Percentiles rank a stretch among this genome's conserved stretches.
phyloP scores from a whole-genome alignment of 805 yeast species.

The Wickerhamiella qilinensis region DNA sequence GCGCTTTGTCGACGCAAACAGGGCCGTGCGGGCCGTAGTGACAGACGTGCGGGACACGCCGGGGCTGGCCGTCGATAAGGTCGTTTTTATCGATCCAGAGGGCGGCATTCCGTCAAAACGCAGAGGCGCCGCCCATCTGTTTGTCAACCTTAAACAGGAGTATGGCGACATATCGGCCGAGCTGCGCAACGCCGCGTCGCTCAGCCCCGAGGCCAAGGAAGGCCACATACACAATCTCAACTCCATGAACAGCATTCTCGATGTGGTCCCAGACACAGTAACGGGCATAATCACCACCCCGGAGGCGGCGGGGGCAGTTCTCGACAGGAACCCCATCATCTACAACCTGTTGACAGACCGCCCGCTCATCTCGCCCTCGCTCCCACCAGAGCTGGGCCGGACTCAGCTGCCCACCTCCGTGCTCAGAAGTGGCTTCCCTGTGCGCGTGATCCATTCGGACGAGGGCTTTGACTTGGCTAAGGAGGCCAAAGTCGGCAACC shows the following conservation, averaged over 20 bases:
- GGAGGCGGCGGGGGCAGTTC: constrained; percentile 38
- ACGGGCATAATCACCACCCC: constrained; percentile 86
- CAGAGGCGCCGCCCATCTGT: constrained; percentile 60
- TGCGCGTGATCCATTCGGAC: constrained; percentile 25
- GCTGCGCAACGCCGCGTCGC: constrained; percentile 25
- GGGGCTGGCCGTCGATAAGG: constrained; percentile 46
- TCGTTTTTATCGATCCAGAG: constrained; percentile 56
- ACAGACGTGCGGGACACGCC: constrained; percentile 21
- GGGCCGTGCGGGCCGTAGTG: constrained; percentile 27
- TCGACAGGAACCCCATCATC: constrained; percentile 63
- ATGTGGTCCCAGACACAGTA: constrained; percentile 35
- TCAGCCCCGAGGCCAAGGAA: constrained; percentile 30
- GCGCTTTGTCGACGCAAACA: constrained; percentile 25
- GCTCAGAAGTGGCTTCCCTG: constrained; percentile 57
- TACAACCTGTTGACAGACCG: constrained; percentile 85
- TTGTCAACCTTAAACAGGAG: constrained; percentile 74
- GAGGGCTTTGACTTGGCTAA: constrained; percentile 27
- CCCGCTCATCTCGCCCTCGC: constrained; percentile 75
- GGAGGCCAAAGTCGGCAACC: constrained; percentile 23
- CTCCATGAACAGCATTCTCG: constrained; percentile 45
- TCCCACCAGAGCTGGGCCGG: constrained; percentile 48
- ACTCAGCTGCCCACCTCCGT: constrained; percentile 61
- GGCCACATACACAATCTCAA: constrained; percentile 47
- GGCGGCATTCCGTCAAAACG: constrained; percentile 90
- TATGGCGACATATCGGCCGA: constrained; percentile 49